phyloP scores from a whole-genome alignment of 2,329 filamentous ascomycete species.

The Paramyrothecium roridum region DNA sequence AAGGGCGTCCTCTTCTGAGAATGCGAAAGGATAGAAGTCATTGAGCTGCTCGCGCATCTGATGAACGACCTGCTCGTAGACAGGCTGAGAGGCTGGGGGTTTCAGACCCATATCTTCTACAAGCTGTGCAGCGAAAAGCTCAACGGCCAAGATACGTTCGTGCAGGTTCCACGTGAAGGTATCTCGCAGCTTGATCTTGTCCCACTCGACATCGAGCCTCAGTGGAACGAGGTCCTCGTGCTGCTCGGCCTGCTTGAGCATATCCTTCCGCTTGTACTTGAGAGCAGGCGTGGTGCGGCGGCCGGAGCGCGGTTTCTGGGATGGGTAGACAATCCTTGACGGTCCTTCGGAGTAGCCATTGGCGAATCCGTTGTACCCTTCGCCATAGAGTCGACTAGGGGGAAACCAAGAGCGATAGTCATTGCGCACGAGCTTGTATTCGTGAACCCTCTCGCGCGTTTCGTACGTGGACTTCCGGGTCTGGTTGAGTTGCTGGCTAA shows the following conservation, averaged over 20 bases:
- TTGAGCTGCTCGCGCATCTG: conserved; percentile 86
- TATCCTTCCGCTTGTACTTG: conserved; percentile 74
- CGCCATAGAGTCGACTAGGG: conserved; percentile 58
- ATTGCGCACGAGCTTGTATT: conserved; percentile 61
- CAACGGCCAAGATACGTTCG: conserved; percentile 75
- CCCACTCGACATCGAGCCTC: conserved; percentile 88
- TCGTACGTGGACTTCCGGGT: conserved; percentile 56
- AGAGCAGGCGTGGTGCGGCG: conserved; percentile 71
- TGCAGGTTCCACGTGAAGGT: conserved; percentile 99
- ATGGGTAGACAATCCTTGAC: conserved; percentile 75
- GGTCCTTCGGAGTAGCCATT: conserved; percentile 80
- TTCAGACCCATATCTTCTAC: conserved; percentile 87
- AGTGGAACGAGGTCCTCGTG: conserved; percentile 89
- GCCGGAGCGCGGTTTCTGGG: conserved; percentile 71
- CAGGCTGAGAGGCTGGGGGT: conserved; percentile 63
- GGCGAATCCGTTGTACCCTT: conserved; percentile 83
- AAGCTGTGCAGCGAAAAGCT: conserved; percentile 83
- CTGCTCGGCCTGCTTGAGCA: conserved; percentile 82
- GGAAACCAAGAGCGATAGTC: conserved; percentile 55
- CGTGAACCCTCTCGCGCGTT: conserved; percentile 65
- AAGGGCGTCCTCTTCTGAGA: conserved; percentile 82
- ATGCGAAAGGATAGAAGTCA: conserved; percentile 91
- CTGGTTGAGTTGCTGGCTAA: conserved; percentile 48
- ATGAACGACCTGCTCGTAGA: conserved; percentile 56
- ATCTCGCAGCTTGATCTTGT: conserved; percentile 92